These are phyloP conservation scores for Acanthamoeba lenticulata DNA, from an alignment of 208 protist genomes.

Conservation along the genomic window DNA sequence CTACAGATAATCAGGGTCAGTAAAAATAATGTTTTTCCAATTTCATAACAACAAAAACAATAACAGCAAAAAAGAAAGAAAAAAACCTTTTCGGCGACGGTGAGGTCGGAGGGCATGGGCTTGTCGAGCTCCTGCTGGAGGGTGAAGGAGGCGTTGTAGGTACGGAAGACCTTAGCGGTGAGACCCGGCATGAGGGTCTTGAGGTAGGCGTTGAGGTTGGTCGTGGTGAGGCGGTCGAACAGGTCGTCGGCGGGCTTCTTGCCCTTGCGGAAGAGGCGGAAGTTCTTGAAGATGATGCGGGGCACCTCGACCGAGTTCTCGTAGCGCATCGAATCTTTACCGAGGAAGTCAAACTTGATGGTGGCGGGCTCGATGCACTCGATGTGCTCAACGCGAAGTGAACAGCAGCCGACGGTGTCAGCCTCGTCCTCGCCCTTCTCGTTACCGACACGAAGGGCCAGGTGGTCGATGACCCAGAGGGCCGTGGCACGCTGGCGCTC, in stretches of 20 bases:
- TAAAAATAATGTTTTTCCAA: background rate
- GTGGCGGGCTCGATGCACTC: slow-evolving; percentile 79
- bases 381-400: slow-evolving; percentile 97
- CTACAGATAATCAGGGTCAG: background rate
- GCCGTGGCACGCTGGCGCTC: slow-evolving; percentile 95
- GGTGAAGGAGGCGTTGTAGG: slow-evolving; percentile 99
- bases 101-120: slow-evolving; percentile 63
- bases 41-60: background rate
- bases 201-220: slow-evolving; percentile 96
- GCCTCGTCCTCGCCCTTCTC: slow-evolving; percentile 98
- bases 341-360: slow-evolving; percentile 97
- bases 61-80: background rate
- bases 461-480: slow-evolving; percentile 98
- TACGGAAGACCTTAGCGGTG: slow-evolving; percentile 99
- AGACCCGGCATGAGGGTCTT: slow-evolving; percentile 97
- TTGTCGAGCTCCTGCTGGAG: slow-evolving; percentile 96
- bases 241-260: slow-evolving; percentile 89
- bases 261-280: slow-evolving; percentile 90
- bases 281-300: slow-evolving; percentile 92
- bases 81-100: slow-evolving; percentile 49
- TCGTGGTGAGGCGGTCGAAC: slow-evolving; percentile 92
- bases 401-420: slow-evolving; percentile 98
- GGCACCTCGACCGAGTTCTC: slow-evolving; percentile 80
- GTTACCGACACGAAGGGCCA: slow-evolving; percentile 99
- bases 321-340: slow-evolving; percentile 98